These are phyloP conservation scores for Crithidia expoeki DNA, from an alignment of 208 protist species.

Conservation along the genomic window DNA sequence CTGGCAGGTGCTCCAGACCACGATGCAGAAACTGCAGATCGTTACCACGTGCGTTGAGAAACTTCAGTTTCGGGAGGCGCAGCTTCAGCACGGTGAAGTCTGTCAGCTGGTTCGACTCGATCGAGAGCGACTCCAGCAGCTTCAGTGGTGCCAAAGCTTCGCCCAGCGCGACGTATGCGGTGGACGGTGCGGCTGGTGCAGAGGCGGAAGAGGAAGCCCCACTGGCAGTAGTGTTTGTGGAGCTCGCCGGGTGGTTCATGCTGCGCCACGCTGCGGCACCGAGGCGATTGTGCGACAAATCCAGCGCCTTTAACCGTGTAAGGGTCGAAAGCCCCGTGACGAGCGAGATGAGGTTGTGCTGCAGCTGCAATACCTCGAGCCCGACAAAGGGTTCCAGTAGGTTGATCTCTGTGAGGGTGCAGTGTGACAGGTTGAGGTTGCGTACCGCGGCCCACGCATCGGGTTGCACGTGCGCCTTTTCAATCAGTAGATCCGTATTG, in stretches of 20 bases:
- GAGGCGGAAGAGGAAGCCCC: not conserved
- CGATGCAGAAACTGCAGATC: conserved; percentile 81
- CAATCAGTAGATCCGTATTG: conserved; percentile 72
- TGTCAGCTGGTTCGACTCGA: conserved; percentile 86
- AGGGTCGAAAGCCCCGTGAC: conserved; percentile 66
- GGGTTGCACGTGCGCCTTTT: conserved; percentile 45
- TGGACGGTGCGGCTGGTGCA: not conserved
- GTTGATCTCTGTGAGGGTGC: conserved; percentile 73
- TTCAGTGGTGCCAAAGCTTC: conserved; percentile 47
- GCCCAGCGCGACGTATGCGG: conserved; percentile 40
- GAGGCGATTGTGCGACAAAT: conserved; percentile 86
- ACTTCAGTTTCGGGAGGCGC: conserved; percentile 63
- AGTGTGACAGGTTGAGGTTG: conserved; percentile 81
- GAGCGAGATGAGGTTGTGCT: conserved; percentile 77
- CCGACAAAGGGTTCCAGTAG: conserved; percentile 63
- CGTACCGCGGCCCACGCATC: conserved; percentile 50
- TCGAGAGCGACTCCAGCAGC: conserved; percentile 77
- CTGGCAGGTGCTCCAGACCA: conserved; percentile 64
- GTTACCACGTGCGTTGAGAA: conserved; percentile 91
- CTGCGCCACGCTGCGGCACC: conserved; percentile 26
- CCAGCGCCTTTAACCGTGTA: conserved; percentile 63
- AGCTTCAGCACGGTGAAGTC: conserved; percentile 61
- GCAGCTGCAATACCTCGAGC: conserved; percentile 70
- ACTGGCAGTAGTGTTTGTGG: not conserved
- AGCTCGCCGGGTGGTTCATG: conserved; percentile 6